These are phyloP conservation scores for Neonectria magnoliae DNA, from an alignment of 2,329 filamentous ascomycete species.

Conservation along the genomic window DNA sequence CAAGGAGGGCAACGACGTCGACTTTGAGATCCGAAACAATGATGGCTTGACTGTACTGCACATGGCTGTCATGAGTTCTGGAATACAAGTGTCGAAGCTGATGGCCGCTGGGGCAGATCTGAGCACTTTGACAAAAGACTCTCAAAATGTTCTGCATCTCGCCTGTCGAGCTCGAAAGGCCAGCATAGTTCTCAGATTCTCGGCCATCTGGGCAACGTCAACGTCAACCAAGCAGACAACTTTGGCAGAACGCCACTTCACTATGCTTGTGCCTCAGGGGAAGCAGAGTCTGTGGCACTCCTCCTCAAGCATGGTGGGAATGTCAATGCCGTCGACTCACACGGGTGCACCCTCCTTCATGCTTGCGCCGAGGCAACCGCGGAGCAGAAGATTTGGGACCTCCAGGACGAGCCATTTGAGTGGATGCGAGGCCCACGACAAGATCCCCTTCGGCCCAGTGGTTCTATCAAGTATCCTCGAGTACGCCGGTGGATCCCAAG, in stretches of 20 bases:
- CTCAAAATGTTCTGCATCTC: slow-evolving; percentile 31
- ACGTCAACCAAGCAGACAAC: slow-evolving; percentile 29
- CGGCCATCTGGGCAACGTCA: not conserved
- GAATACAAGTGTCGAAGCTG: slow-evolving; percentile 12
- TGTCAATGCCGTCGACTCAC: not conserved
- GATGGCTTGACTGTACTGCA: slow-evolving; percentile 30
- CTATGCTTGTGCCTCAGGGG: slow-evolving; percentile 34
- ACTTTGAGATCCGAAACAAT: slow-evolving; percentile 29
- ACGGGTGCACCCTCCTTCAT: slow-evolving; percentile 25
- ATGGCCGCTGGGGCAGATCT: slow-evolving; percentile 20
- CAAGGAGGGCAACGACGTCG: not conserved
- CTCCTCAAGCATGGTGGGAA: slow-evolving; percentile 27
- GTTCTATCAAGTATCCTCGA: too few species aligned
- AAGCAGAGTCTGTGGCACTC: slow-evolving; percentile 27
- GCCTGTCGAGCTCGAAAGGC: slow-evolving; percentile 30
- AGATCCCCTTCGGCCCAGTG: slow-evolving; percentile 21
- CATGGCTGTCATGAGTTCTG: slow-evolving; percentile 29
- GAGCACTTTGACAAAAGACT: slow-evolving; percentile 22
- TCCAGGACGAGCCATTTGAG: not conserved
- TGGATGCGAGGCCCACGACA: slow-evolving; percentile 1
- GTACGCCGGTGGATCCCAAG: not conserved
- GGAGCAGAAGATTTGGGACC: slow-evolving; percentile 29
- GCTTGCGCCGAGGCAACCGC: slow-evolving; percentile 26
- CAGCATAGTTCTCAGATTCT: slow-evolving; percentile 27
- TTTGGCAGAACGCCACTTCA: slow-evolving; percentile 32